Evolutionary conservation across 2,329 filamentous ascomycete species (phyloP), one percentile per base, ranked within the genome.

Genomic region (Eurotiales sp.): DNA sequence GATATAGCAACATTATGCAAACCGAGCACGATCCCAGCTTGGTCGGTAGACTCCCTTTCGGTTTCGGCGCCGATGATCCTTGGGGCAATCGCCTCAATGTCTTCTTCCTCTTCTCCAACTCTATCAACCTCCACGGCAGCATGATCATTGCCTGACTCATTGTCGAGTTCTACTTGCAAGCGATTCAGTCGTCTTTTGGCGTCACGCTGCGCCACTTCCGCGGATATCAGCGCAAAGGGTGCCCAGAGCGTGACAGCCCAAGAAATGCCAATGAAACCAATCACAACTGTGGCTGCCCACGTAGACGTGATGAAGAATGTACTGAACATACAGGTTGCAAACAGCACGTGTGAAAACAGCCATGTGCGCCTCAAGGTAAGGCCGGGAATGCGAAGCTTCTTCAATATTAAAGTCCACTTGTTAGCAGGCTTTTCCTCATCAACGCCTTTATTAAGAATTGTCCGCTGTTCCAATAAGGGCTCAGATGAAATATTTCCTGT

Each of bases 1-100:
- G 91, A 90, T 59, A 97, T 88, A 14, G 91, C 86, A 72, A 97
- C 92, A 68, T 97, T 97, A 75, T 97, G 92, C 50, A 97, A 90
- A 8, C 92, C 92, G 2, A 97, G 79, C 40, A 97, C 90, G 36
- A 96, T 87, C 37, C 92, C 90, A 4, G 90, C 89, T 65, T 93
- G 87, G 61, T 91, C 87, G 2, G 82, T 76, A 34, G 51, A 48
- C 2, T 37, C 45, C 3, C 27, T 15, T 22, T 82, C 77, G 2
- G 79, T 77, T 15, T 57, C 61, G 11, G 64, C 59, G 8, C 14
- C 11, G 12, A 54, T 46, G 10, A 62, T 43, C 14, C 64, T 57
- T 23, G 69, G 62, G 25, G 50, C 42, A 17, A 58, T 53, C 42
- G 55, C 42, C 46, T 60, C 32, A 37, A 55, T 41, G 55, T 55